Evolutionary conservation across 2,329 filamentous ascomycete species (phyloP).

Genomic region (Cladosporium sp.): DNA sequence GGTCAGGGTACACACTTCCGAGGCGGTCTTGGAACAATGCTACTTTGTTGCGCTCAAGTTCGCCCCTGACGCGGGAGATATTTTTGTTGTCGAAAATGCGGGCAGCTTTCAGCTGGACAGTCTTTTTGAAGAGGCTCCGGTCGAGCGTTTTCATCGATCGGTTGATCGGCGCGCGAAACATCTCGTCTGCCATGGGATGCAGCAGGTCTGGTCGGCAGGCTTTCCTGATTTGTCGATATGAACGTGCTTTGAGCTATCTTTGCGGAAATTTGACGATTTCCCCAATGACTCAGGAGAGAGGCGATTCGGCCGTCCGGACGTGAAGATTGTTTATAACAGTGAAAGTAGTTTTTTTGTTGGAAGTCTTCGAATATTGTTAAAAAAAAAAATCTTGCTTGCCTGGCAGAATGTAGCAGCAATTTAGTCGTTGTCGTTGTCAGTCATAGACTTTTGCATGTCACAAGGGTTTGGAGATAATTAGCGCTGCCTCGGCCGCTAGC

Average conservation of each 20-base stretch:
- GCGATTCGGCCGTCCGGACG: background rate
- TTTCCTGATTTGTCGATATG: background rate
- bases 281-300: slow-evolving; percentile 16
- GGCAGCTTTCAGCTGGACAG: slow-evolving; percentile 74
- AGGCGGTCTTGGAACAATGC: slow-evolving; percentile 66
- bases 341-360: background rate
- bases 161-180: slow-evolving; percentile 80
- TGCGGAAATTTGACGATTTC: slow-evolving; percentile 19
- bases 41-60: slow-evolving; percentile 67
- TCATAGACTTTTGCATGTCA: slow-evolving; percentile 1
- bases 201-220: background rate
- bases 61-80: slow-evolving; percentile 70
- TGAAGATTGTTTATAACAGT: background rate
- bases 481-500: background rate
- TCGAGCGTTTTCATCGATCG: slow-evolving; percentile 80
- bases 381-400: background rate
- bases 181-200: slow-evolving; percentile 40
- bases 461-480: slow-evolving; percentile 1
- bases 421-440: background rate
- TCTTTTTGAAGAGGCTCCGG: slow-evolving; percentile 78
- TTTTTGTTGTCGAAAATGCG: slow-evolving; percentile 73
- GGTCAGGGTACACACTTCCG: slow-evolving; percentile 64
- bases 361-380: background rate
- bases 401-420: background rate
- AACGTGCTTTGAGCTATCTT: slow-evolving; percentile 24